Conservation (phyloP, 257 asterid species). For the Gentiana straminea region DNA sequence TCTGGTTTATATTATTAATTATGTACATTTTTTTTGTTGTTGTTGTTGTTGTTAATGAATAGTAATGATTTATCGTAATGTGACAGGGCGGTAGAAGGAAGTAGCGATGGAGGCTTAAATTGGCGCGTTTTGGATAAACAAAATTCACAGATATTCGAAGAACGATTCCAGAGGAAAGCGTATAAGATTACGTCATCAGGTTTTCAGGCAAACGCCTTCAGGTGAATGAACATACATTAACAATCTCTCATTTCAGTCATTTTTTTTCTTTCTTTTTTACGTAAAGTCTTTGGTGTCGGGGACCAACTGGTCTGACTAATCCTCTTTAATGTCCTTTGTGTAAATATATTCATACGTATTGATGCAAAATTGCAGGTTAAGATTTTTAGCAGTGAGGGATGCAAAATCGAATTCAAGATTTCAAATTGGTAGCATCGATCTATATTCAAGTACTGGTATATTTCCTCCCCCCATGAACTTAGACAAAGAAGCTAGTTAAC, state of each 20-base stretch:
- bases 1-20: not conserved
- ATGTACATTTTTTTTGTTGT: not conserved
- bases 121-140: slow-evolving; percentile 70
- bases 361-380: slow-evolving; percentile 39
- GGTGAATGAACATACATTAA: slow-evolving; percentile 25
- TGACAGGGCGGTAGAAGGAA: slow-evolving; percentile 78
- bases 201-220: slow-evolving; percentile 72
- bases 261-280: not conserved
- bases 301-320: not conserved
- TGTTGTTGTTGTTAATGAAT: not conserved
- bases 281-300: no score
- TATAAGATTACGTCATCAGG: slow-evolving; percentile 33
- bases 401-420: slow-evolving; percentile 55
- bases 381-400: slow-evolving; percentile 61
- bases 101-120: slow-evolving; percentile 65
- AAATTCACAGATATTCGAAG: slow-evolving; percentile 51
- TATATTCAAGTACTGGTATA: slow-evolving; percentile 29
- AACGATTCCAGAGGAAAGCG: slow-evolving; percentile 66
- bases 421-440: slow-evolving; percentile 89
- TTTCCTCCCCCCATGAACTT: not conserved
- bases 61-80: not conserved
- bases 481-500: slow-evolving; percentile 1
- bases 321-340: not conserved
- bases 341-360: not conserved
- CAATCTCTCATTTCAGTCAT: not conserved